These are phyloP conservation scores for Erigeron canadensis DNA, from an alignment of 129 eudicot species.

Conservation along the genomic window DNA sequence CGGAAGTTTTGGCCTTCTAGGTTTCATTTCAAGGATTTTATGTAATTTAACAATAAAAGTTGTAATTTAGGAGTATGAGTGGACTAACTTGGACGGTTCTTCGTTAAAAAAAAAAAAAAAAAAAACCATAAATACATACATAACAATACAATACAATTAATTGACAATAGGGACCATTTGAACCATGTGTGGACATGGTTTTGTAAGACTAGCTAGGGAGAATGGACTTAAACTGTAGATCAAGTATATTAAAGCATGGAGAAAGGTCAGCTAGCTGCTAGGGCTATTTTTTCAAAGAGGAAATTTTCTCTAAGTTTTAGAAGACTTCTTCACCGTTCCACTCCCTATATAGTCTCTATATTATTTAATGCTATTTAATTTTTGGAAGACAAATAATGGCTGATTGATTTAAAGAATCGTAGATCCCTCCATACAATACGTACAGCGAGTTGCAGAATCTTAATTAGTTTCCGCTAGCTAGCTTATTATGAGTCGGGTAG, in stretches of 20 bases:
- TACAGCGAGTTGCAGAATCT: too few species aligned
- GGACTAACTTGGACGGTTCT: too few species aligned
- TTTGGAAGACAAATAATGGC: slow-evolving; percentile 9
- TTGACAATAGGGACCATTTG: slow-evolving; percentile 23
- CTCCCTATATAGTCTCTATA: slow-evolving; percentile 9
- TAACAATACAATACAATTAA: slow-evolving; percentile 25
- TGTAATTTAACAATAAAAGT: too few species aligned
- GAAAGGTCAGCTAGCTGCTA: slow-evolving; percentile 33
- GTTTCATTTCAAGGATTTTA: too few species aligned
- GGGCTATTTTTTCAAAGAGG: slow-evolving; percentile 27
- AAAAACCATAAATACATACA: too few species aligned
- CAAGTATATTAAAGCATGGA: slow-evolving; percentile 26
- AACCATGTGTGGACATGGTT: slow-evolving; percentile 28
- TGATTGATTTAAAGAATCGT: slow-evolving; percentile 4
- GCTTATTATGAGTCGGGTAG: too few species aligned
- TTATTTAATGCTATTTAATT: slow-evolving; percentile 32
- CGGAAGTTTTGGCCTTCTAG: too few species aligned
- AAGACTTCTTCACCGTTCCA: slow-evolving; percentile 37
- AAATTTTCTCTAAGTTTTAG: slow-evolving; percentile 24
- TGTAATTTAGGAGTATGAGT: too few species aligned
- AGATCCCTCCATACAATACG: background rate
- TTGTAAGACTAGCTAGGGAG: slow-evolving; percentile 25
- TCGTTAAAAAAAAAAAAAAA: too few species aligned
- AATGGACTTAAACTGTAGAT: slow-evolving; percentile 31
- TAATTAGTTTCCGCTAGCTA: too few species aligned